Evolutionary conservation across 345 rosid genomes (phyloP).

Genomic region (Populus ilicifolia): DNA sequence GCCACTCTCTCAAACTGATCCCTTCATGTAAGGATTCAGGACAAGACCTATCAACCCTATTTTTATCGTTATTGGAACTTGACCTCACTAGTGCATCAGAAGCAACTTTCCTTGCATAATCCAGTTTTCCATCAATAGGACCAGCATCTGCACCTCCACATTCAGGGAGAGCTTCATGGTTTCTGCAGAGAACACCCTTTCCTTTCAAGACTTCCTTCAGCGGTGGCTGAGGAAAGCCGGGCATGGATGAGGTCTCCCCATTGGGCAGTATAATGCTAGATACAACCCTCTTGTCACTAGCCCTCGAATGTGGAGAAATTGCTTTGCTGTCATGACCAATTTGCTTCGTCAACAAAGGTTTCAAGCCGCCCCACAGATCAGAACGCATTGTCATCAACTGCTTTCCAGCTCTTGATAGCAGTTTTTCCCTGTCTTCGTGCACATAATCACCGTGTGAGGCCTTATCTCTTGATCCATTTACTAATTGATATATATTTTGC

Average conservation of each 20-base stretch:
- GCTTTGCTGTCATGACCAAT: slow-evolving; percentile 36
- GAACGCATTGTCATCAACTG: slow-evolving; percentile 37
- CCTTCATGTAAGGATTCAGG: slow-evolving; percentile 32
- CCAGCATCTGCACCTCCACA: slow-evolving; percentile 14
- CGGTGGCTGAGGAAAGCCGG: slow-evolving; percentile 40
- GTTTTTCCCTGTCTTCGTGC: slow-evolving; percentile 34
- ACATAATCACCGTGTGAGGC: slow-evolving; percentile 32
- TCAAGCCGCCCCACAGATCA: slow-evolving; percentile 23
- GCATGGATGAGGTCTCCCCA: slow-evolving; percentile 22
- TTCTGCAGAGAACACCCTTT: slow-evolving; percentile 36
- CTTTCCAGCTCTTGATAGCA: slow-evolving; percentile 32
- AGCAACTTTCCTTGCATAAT: slow-evolving; percentile 15
- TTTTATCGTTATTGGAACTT: slow-evolving; percentile 19
- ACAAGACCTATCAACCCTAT: slow-evolving; percentile 22
- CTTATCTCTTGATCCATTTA: slow-evolving; percentile 24
- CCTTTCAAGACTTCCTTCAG: slow-evolving; percentile 41
- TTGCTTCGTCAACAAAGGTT: slow-evolving; percentile 28
- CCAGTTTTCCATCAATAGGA: slow-evolving; percentile 23
- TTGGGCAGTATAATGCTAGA: slow-evolving; percentile 23
- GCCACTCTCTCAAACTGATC: slow-evolving; percentile 57
- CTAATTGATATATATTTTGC: slow-evolving; percentile 27
- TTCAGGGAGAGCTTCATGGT: slow-evolving; percentile 24
- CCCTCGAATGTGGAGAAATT: slow-evolving; percentile 32
- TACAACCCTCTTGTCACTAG: slow-evolving; percentile 27
- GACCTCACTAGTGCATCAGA: slow-evolving; percentile 26